Evolutionary conservation across 2,329 filamentous ascomycete species (phyloP).

Genomic region (Mycogone perniciosa): DNA sequence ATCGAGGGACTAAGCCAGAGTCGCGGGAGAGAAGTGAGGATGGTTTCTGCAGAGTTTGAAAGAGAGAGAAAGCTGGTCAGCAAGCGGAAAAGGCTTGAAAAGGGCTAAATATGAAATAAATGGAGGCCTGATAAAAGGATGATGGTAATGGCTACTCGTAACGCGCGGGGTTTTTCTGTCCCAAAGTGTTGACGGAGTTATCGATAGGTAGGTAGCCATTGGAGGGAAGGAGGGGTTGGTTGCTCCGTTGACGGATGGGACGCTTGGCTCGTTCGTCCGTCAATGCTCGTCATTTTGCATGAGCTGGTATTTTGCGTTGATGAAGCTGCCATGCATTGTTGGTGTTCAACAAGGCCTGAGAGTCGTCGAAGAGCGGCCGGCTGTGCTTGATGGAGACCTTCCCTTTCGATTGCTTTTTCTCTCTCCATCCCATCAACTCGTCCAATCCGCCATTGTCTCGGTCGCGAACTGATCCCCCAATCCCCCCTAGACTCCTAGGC

Average conservation of each 20-base stretch:
- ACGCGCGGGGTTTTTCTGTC: slow-evolving; percentile 11
- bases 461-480: neutral
- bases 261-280: neutral
- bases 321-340: no score
- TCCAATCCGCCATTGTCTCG: neutral
- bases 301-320: no score
- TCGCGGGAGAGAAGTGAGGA: neutral
- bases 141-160: slow-evolving; percentile 11
- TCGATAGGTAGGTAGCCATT: slow-evolving; percentile 5
- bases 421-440: no score
- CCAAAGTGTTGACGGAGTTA: slow-evolving; percentile 3
- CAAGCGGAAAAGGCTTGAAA: neutral
- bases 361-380: no score
- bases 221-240: slow-evolving; percentile 8
- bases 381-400: no score
- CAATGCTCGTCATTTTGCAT: neutral
- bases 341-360: no score
- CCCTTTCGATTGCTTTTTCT: no score
- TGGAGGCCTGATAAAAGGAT: slow-evolving; percentile 2
- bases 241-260: slow-evolving; percentile 11
- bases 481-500: neutral
- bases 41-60: neutral
- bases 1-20: neutral
- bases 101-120: neutral
- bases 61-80: neutral